Conservation (phyloP, 768 basidiomycete genomes). For the Guyanaporus albipodus region DNA sequence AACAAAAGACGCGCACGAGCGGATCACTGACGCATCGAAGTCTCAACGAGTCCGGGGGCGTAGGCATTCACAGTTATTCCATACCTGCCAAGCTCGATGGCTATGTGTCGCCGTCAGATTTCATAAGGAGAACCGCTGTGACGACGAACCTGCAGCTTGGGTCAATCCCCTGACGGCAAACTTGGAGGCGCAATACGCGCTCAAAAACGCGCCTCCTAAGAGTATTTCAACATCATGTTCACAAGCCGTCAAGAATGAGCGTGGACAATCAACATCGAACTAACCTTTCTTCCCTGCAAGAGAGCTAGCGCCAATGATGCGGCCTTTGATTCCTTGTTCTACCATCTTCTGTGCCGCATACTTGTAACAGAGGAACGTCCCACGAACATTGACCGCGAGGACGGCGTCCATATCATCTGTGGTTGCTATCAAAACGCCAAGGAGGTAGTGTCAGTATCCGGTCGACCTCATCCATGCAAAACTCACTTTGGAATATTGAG, state of each 20-base stretch:
- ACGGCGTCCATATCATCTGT: slow-evolving; percentile 32
- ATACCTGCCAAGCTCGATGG: slow-evolving; percentile 28
- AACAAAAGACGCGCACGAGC: neutral
- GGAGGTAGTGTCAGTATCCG: neutral
- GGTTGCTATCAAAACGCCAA: slow-evolving; percentile 21
- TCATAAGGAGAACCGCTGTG: neutral
- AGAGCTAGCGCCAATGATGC: slow-evolving; percentile 40
- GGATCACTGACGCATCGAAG: slow-evolving; percentile 26
- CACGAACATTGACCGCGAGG: slow-evolving; percentile 38
- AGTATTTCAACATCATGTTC: neutral
- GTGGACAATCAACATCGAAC: neutral
- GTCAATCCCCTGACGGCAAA: slow-evolving; percentile 43
- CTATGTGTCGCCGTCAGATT: slow-evolving; percentile 20
- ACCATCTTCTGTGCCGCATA: slow-evolving; percentile 44
- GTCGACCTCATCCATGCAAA: neutral
- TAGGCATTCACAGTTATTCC: slow-evolving; percentile 36
- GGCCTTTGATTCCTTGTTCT: slow-evolving; percentile 38
- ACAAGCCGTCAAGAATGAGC: neutral
- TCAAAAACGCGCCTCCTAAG: slow-evolving; percentile 28
- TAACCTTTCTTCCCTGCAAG: slow-evolving; percentile 33
- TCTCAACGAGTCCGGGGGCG: slow-evolving; percentile 31
- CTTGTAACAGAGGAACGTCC: slow-evolving; percentile 40
- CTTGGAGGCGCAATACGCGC: slow-evolving; percentile 37
- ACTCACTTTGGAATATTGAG: slow-evolving; percentile 8
- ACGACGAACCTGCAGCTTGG: slow-evolving; percentile 26